These are phyloP conservation scores for Ceraceosorus guamensis DNA, from an alignment of 1,284 basidiomycete genomes.

Conservation along the genomic window DNA sequence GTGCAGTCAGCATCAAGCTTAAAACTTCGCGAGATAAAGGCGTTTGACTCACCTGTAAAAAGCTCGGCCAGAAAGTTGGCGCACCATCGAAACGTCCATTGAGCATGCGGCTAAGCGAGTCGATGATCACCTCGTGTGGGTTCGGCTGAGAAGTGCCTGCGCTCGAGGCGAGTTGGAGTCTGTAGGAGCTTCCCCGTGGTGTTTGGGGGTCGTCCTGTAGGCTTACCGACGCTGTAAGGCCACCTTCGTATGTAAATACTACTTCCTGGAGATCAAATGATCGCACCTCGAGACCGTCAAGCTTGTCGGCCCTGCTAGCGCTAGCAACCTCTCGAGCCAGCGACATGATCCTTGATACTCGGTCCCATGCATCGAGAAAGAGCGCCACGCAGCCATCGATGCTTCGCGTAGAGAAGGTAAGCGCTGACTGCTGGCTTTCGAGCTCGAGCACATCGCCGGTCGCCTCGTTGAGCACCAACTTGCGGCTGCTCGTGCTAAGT, in stretches of 20 bases:
- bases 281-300: neutral
- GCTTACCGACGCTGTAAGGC: neutral
- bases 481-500: neutral
- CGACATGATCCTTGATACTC: constrained; percentile 81
- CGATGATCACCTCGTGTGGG: neutral
- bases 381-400: constrained; percentile 78
- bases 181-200: neutral
- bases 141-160: neutral
- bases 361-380: constrained; percentile 82
- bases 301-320: neutral
- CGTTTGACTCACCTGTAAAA: neutral
- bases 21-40: neutral
- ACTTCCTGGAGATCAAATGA: constrained; percentile 2
- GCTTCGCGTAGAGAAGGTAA: constrained; percentile 75
- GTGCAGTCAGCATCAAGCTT: neutral
- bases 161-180: neutral
- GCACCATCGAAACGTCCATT: neutral
- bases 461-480: constrained; percentile 61
- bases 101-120: neutral
- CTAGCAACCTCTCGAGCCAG: constrained; percentile 66
- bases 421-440: constrained; percentile 71
- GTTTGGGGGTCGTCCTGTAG: no score
- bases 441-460: constrained; percentile 72
- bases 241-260: neutral
- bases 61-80: neutral